Evolutionary conservation across 164 flowering plant species (phyloP).

Genomic region (Magnolia kwangsiensis): DNA sequence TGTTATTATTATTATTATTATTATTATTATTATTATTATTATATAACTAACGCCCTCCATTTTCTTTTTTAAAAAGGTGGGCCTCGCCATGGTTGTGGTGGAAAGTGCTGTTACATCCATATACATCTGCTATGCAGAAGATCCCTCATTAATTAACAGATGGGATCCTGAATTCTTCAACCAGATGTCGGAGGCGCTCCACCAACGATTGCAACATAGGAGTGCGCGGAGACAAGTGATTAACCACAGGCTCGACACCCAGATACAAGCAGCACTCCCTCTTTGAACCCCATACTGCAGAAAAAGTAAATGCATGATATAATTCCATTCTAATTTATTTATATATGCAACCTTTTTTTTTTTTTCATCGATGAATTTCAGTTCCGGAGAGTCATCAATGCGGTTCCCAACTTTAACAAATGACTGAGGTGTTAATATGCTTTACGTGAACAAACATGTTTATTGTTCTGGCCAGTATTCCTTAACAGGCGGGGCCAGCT

Average conservation of each 20-base stretch:
- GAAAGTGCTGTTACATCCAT: constrained; percentile 96
- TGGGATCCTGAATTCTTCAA: constrained; percentile 89
- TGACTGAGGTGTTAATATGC: too few species aligned
- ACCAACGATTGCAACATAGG: constrained; percentile 84
- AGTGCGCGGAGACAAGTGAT: constrained; percentile 78
- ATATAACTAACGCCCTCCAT: neutral
- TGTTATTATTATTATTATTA: accelerated
- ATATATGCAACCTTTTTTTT: neutral
- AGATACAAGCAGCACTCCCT: constrained; percentile 29
- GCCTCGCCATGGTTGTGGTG: constrained; percentile 86
- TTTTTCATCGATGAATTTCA: too few species aligned
- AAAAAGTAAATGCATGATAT: neutral
- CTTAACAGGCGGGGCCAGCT: too few species aligned
- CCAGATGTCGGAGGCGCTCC: constrained; percentile 78
- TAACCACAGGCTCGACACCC: constrained; percentile 38
- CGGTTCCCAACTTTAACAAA: too few species aligned
- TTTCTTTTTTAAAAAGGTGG: constrained; percentile 46
- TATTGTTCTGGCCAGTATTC: too few species aligned
- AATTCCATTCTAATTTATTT: neutral
- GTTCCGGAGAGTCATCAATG: too few species aligned
- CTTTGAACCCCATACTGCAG: constrained; percentile 15
- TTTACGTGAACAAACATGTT: too few species aligned
- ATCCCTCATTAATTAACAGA: constrained; percentile 72
- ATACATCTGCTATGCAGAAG: constrained; percentile 93
- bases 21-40: too few species aligned